A percentile compares a stretch with the other conserved stretches of the same genome.
Evolutionary conservation across 495 filamentous ascomycete species (phyloP).

Genomic region (Podospora pseudocomata): DNA sequence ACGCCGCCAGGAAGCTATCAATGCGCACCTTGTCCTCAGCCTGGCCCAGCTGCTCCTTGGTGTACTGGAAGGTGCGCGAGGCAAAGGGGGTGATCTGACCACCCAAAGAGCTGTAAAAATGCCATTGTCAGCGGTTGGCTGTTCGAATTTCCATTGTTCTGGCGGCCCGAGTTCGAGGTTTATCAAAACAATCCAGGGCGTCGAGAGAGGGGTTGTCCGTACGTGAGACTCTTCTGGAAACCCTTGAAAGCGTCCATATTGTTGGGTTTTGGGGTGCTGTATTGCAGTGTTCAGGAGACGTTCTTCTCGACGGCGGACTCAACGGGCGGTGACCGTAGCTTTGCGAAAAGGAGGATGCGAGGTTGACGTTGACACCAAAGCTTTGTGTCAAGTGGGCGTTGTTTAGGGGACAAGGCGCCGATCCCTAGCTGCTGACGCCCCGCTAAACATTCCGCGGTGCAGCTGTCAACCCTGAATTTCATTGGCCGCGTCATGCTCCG

Average conservation of each 20-base stretch:
- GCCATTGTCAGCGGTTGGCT: conserved; percentile 14
- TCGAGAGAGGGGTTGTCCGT: conserved; percentile 8
- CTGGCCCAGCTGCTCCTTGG: conserved; percentile 94
- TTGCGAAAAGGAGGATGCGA: not conserved
- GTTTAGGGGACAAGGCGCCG: conserved; percentile 6
- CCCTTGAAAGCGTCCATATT: conserved; percentile 38
- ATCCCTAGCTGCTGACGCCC: conserved; percentile 1
- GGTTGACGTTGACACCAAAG: not conserved
- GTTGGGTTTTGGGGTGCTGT: not conserved
- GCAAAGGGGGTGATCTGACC: conserved; percentile 79
- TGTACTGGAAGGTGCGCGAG: conserved; percentile 89
- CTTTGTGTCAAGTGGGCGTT: conserved; percentile 7
- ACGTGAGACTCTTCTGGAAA: conserved; percentile 36
- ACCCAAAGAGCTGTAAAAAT: conserved; percentile 39
- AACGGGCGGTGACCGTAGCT: not conserved
- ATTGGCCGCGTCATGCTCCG: not conserved
- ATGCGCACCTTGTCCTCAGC: conserved; percentile 80
- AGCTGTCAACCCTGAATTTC: conserved; percentile 6
- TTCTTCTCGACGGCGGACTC: not conserved
- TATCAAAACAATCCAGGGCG: not conserved
- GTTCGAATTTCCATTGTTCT: not conserved
- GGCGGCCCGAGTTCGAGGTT: not conserved
- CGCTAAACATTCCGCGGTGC: conserved; percentile 2
- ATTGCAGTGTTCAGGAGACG: not conserved
- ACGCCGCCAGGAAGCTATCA: not conserved